These are phyloP conservation scores for Hura crepitans DNA, from an alignment of 441 rosid species.

Conservation along the genomic window DNA sequence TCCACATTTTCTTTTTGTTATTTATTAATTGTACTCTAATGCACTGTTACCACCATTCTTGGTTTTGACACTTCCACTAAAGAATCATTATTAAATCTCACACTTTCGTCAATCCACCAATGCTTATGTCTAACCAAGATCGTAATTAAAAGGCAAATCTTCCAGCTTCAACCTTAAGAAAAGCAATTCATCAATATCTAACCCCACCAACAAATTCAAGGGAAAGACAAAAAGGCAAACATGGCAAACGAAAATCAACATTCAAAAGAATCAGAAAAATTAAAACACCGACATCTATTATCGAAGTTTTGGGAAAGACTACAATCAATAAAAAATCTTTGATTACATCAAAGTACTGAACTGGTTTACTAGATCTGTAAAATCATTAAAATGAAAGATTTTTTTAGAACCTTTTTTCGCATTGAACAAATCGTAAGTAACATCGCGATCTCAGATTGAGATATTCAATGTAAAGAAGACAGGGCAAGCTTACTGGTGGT, in stretches of 20 bases:
- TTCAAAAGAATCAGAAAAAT: neutral
- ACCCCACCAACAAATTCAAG: neutral
- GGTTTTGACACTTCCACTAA: neutral
- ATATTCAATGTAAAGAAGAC: neutral
- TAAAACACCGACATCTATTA: too few species aligned
- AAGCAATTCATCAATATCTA: neutral
- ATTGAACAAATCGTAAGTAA: neutral
- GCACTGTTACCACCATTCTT: neutral
- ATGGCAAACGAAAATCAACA: neutral
- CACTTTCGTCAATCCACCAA: neutral
- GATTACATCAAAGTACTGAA: neutral
- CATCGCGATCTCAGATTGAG: neutral
- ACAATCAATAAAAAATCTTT: neutral
- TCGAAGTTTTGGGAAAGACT: too few species aligned
- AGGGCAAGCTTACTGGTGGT: slow-evolving; percentile 42
- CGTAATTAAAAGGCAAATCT: slow-evolving; percentile 5
- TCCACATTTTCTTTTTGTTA: too few species aligned
- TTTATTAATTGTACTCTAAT: too few species aligned
- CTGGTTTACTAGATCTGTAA: neutral
- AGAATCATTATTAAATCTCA: neutral
- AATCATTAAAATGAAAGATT: neutral
- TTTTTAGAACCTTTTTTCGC: neutral
- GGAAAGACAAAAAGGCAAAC: neutral
- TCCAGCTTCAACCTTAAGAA: slow-evolving; percentile 1
- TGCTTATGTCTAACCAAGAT: neutral